phyloP scores from a whole-genome alignment of 148 eudicot species.

The Silene uniflora region DNA sequence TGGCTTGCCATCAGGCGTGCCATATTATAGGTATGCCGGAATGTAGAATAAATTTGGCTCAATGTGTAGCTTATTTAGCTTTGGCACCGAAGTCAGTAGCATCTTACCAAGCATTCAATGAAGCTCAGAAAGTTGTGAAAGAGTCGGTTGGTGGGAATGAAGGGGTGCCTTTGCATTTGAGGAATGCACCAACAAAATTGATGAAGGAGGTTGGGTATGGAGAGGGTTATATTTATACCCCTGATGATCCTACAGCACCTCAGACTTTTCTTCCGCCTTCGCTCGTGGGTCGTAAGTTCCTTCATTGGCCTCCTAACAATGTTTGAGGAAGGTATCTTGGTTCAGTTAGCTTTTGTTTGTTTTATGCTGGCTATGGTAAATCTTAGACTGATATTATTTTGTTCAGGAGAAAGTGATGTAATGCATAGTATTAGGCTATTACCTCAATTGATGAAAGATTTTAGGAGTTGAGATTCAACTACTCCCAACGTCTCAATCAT shows the following conservation, averaged over 20 bases:
- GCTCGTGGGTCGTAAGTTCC: constrained; percentile 68
- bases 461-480: not conserved
- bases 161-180: constrained; percentile 78
- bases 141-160: constrained; percentile 86
- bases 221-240: constrained; percentile 74
- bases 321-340: constrained; percentile 12
- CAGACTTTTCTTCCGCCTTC: constrained; percentile 67
- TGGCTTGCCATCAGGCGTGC: constrained; percentile 80
- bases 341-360: not conserved
- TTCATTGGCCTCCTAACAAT: constrained; percentile 51
- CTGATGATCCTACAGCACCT: constrained; percentile 49
- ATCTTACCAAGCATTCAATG: constrained; percentile 49
- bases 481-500: no score
- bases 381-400: not conserved
- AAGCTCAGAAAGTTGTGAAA: constrained; percentile 56
- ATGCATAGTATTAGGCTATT: not conserved
- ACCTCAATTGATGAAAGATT: not conserved
- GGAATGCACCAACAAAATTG: constrained; percentile 84
- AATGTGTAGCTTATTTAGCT: constrained; percentile 78
- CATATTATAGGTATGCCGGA: constrained; percentile 90
- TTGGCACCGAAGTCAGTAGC: constrained; percentile 77
- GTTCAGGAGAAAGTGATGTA: not conserved
- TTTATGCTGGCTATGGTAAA: no score
- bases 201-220: constrained; percentile 86
- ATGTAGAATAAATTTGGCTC: constrained; percentile 67